A percentile compares a stretch with the other conserved stretches of the same genome.
phyloP scores from a whole-genome alignment of 192 early-diverging fungal species.

The Podila minutissima region DNA sequence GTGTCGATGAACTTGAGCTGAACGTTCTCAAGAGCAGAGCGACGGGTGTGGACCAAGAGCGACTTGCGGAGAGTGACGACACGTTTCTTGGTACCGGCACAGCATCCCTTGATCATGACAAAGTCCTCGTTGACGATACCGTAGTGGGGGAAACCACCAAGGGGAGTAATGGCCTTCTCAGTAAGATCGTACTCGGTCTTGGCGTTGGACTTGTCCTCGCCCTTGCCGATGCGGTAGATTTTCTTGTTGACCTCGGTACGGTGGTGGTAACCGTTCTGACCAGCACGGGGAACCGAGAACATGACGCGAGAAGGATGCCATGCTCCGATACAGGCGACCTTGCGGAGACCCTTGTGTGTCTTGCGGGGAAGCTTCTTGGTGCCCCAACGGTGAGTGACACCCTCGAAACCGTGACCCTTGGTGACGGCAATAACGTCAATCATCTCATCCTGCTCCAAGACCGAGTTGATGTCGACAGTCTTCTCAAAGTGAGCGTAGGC shows the following conservation, averaged over 20 bases:
- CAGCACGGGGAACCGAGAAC: slow-evolving; percentile 99
- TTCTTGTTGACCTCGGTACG: slow-evolving; percentile 99
- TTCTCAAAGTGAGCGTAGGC: slow-evolving; percentile 99
- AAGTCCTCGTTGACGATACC: slow-evolving; percentile 98
- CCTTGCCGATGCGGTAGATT: slow-evolving; percentile 98
- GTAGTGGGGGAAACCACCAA: slow-evolving; percentile 99
- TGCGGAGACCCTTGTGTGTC: slow-evolving; percentile 99
- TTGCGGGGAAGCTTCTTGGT: slow-evolving; percentile 99
- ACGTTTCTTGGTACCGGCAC: slow-evolving; percentile 96
- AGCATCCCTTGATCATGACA: slow-evolving; percentile 98
- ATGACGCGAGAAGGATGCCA: slow-evolving; percentile 98
- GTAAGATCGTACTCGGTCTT: slow-evolving; percentile 98
- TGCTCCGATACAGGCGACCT: slow-evolving; percentile 99
- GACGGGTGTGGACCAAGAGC: slow-evolving; percentile 94
- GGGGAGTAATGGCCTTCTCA: slow-evolving; percentile 94
- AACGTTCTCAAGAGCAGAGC: slow-evolving; percentile 96
- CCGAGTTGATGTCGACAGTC: slow-evolving; percentile 84
- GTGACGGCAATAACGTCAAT: slow-evolving; percentile 99
- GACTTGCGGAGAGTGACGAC: slow-evolving; percentile 99
- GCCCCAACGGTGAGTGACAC: slow-evolving; percentile 99
- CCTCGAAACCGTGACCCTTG: slow-evolving; percentile 99
- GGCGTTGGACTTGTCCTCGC: slow-evolving; percentile 81
- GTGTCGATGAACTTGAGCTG: slow-evolving; percentile 99
- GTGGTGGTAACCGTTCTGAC: slow-evolving; percentile 99
- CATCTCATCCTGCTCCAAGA: slow-evolving; percentile 99